Percentiles rank a stretch among this genome's conserved stretches.
phyloP scores from a whole-genome alignment of 768 basidiomycete genomes.

The Candolleomyces efflorescens region DNA sequence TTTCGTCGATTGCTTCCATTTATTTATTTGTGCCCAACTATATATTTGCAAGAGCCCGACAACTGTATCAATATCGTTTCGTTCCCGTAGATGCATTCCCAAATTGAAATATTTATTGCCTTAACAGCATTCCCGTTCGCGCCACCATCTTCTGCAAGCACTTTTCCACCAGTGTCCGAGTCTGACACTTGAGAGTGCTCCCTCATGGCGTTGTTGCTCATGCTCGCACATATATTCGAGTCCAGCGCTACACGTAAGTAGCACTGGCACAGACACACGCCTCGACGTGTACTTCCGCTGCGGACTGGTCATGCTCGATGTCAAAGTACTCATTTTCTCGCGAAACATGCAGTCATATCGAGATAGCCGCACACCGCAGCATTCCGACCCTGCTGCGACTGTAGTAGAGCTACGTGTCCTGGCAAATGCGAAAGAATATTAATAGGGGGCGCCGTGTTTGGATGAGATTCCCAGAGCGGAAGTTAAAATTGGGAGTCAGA shows the following conservation, averaged over 20 bases:
- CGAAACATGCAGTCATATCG: too few species aligned
- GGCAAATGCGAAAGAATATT: not conserved
- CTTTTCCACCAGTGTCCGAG: too few species aligned
- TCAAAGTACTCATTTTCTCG: too few species aligned
- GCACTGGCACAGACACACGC: too few species aligned
- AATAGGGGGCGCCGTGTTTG: not conserved
- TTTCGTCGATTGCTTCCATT: not conserved
- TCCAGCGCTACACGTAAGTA: too few species aligned
- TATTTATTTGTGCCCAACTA: not conserved
- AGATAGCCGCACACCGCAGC: not conserved
- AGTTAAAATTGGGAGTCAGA: slow-evolving; percentile 42
- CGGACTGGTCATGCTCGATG: too few species aligned
- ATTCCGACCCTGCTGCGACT: not conserved
- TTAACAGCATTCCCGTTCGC: too few species aligned
- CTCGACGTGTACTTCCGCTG: too few species aligned
- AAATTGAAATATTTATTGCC: not conserved
- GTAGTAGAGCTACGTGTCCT: slow-evolving; percentile 17
- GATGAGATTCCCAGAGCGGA: slow-evolving; percentile 28
- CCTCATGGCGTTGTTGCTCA: too few species aligned
- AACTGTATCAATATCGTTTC: slow-evolving; percentile 10
- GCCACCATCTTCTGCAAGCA: too few species aligned
- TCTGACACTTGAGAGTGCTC: too few species aligned
- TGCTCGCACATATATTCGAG: too few species aligned
- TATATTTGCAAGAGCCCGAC: not conserved
- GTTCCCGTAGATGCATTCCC: slow-evolving; percentile 1